phyloP scores from a whole-genome alignment of 371 early-diverging fungal species.

The Mucor velutinosus region DNA sequence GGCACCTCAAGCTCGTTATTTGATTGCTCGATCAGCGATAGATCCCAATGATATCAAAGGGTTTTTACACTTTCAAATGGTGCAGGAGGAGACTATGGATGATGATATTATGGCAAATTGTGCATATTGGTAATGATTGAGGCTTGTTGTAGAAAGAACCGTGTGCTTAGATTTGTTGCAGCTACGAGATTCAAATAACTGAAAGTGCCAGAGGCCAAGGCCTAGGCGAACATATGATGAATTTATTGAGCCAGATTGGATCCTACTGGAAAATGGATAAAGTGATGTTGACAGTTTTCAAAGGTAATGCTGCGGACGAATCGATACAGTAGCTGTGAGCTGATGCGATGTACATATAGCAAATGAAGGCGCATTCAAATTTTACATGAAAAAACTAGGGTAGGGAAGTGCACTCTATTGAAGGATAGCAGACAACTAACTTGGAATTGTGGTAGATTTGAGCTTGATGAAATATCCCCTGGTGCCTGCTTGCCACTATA shows the following conservation, averaged over 20 bases:
- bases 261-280: conserved; percentile 58
- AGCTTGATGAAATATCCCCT: conserved; percentile 64
- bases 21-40: conserved; percentile 43
- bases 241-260: conserved; percentile 50
- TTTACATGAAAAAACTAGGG: conserved; percentile 59
- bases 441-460: conserved; percentile 36
- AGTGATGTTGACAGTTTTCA: conserved; percentile 68
- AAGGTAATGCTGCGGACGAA: conserved; percentile 38
- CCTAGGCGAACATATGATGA: conserved; percentile 57
- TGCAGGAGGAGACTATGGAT: conserved; percentile 63
- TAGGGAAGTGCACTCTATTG: conserved; percentile 19
- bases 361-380: conserved; percentile 57
- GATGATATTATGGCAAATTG: conserved; percentile 57
- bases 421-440: background rate
- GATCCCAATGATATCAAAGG: conserved; percentile 49
- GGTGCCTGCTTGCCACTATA: conserved; percentile 51
- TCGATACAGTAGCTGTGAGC: background rate
- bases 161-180: background rate
- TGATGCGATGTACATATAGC: conserved; percentile 22
- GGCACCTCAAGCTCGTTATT: conserved; percentile 48
- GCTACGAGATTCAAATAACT: conserved; percentile 56
- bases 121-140: conserved; percentile 58
- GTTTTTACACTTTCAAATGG: conserved; percentile 58
- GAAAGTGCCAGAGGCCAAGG: conserved; percentile 47
- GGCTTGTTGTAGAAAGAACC: background rate